Base-by-base conservation (phyloP, 1,139 yeast species). In the Hemisphaericaspora subhashii region DNA sequence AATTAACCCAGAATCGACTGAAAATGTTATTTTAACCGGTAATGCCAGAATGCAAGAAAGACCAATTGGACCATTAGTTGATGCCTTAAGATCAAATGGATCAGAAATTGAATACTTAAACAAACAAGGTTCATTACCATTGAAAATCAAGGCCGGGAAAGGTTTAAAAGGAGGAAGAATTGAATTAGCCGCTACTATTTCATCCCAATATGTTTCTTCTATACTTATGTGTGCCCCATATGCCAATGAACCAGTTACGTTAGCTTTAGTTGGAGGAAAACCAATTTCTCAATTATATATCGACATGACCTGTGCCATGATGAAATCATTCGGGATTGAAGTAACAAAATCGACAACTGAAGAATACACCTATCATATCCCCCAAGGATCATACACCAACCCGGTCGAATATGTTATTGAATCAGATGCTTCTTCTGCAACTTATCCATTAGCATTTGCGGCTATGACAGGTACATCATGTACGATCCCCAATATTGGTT, bases 351-450 rank as follows among this genome's bases (percentile, higher is more conserved):
- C 95, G 7, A 60, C 72, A 22, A 75, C 84, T 21, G 92, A 87
- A 59, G 81, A 76, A 23, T 75, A 86, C 68, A 88, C 97, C 27
- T 92, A 92, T 63, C 86, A 83, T 57, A 88, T 92, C 60, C 98
- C 98, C 38, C 77, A 77, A 54, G 97, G 90, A 2, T 66, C 72
- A 18, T 92, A 94, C 60, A 64, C 62, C 33, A 88, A 90, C 48
- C 99, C 99, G 14, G 47, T 72, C 2, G 92, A 83, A 53, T 92
- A 92, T 55, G 86, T 85, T 25, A 81, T 92, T 50, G 99, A 92
- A 64, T 86, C 96, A 9, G 99, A 92, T 64, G 99, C 99, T n/a
- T 88, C 97, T 18, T 87, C 97, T 15, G 98, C 98, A 1, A 94
- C 98, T 10, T 92, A 92, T 56, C 98, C 99, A 33, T 74, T 92